Evolutionary conservation across 805 yeast genomes (phyloP), one percentile per base, ranked within the genome.

Genomic region (Martiniozyma abietophila): DNA sequence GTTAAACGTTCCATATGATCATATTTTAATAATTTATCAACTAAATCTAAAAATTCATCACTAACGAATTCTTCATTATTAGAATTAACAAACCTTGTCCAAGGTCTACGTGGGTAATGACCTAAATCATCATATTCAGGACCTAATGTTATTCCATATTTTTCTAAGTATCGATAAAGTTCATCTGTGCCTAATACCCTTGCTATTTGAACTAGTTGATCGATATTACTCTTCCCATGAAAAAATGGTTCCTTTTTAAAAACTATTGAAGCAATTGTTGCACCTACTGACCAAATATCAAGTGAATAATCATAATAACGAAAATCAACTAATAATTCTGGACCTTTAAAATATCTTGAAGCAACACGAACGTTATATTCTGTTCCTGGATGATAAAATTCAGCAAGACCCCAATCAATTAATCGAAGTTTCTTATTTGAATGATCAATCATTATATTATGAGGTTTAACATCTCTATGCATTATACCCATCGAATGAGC

Each of bases 381-480:
- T 53, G 75, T 80, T 10, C 85, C 85, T 17, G 84, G 76, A 53
- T 88, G 96, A 52, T 86, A 86, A 53, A 84, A 86, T 56, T 88
- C 96, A 7, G 96, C 96, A 34, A 88, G 62, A 6, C 96, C 96
- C 96, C 96, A 88, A 58, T 88, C 96, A 35, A 88, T 86, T 44
- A 86, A 69, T 43, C 95, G 71, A 46, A 88, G 61, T 50, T 71
- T 74, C 56, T 62, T 75, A 42, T 67, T 69, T 40, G 68, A 62
- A 36, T 83, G 95, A 56, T 88, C 96, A 46, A 88, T 88, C 95
- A 88, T 88, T 43, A 88, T 82, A 57, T 88, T 88, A 50, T 88
- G 95, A 8, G 96, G 96, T 58, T 88, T 88, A 36, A 88, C 95
- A 58, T 88, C 96, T 54, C 96, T 69, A 53, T 88, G 96, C 76